phyloP scores from a whole-genome alignment of 495 filamentous ascomycete species.

The Trichoderma virens region DNA sequence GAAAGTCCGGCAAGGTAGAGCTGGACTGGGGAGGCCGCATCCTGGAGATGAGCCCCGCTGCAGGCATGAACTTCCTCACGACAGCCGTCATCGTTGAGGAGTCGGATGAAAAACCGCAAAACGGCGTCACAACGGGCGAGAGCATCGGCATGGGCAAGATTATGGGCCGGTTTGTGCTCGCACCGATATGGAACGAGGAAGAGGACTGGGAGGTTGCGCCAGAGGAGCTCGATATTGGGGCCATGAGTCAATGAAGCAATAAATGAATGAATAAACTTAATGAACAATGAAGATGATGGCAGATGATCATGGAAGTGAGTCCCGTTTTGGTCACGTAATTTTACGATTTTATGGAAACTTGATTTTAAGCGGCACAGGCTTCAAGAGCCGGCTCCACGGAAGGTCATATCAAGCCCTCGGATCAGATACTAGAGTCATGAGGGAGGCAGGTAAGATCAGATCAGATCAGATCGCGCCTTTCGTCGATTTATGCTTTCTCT shows the following conservation, averaged over 20 bases:
- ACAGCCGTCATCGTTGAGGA: slow-evolving; percentile 39
- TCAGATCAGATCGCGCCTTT: too few species aligned
- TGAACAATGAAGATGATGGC: not conserved
- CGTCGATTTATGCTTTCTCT: too few species aligned
- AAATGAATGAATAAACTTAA: not conserved
- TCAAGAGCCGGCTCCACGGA: too few species aligned
- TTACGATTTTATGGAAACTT: too few species aligned
- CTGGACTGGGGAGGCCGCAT: slow-evolving; percentile 53
- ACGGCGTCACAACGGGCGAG: slow-evolving; percentile 19
- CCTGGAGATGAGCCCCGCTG: slow-evolving; percentile 37
- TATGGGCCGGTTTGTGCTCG: slow-evolving; percentile 49
- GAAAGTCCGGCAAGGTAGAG: slow-evolving; percentile 51
- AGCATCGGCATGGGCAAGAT: slow-evolving; percentile 52
- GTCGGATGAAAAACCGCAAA: slow-evolving; percentile 29
- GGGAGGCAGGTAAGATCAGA: too few species aligned
- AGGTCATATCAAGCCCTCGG: too few species aligned
- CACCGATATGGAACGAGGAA: slow-evolving; percentile 45
- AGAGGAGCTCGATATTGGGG: slow-evolving; percentile 17
- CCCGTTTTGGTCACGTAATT: too few species aligned
- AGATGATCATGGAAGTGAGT: too few species aligned
- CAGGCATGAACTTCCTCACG: slow-evolving; percentile 35
- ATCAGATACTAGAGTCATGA: too few species aligned
- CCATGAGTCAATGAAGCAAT: not conserved
- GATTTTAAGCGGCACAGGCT: too few species aligned
- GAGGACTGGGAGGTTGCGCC: slow-evolving; percentile 33